A percentile compares a stretch with the other conserved stretches of the same genome.
phyloP scores from a whole-genome alignment of 1,284 basidiomycete species.

The Pyrrhoderma noxium region DNA sequence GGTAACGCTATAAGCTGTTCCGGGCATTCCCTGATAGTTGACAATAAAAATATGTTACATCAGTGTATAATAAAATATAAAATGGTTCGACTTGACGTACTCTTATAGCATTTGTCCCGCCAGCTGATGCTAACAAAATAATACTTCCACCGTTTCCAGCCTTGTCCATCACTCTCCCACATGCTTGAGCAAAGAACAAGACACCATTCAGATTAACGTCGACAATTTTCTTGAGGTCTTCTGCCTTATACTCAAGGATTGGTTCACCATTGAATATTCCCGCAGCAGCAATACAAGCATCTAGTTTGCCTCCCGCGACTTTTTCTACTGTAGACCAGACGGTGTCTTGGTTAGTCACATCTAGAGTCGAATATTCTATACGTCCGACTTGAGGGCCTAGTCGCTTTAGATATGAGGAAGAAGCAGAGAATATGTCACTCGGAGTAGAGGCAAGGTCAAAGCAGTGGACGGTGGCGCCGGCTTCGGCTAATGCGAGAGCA shows the following conservation, averaged over 20 bases:
- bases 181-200: conserved; percentile 34
- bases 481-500: conserved; percentile 70
- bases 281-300: conserved; percentile 70
- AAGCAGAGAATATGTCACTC: conserved; percentile 57
- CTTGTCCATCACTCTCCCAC: conserved; percentile 62
- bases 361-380: conserved; percentile 58
- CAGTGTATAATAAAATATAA: too few species aligned
- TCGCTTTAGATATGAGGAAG: conserved; percentile 43
- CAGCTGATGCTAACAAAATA: conserved; percentile 80
- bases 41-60: conserved; percentile 31
- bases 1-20: conserved; percentile 30
- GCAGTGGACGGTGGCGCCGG: conserved; percentile 72
- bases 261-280: conserved; percentile 47
- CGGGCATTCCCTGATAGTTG: background rate
- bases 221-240: conserved; percentile 66
- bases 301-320: conserved; percentile 56
- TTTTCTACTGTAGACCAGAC: conserved; percentile 36
- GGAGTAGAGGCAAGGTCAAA: conserved; percentile 64
- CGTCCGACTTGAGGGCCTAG: conserved; percentile 36
- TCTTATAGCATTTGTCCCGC: conserved; percentile 69
- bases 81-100: too few species aligned
- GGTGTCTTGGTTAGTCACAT: conserved; percentile 54
- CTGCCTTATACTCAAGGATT: conserved; percentile 62
- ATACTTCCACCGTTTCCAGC: conserved; percentile 73
- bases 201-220: conserved; percentile 74